A percentile compares a stretch with the other conserved stretches of the same genome.
Evolutionary conservation across 345 rosid species (phyloP).

Genomic region (Citropsis articulata): DNA sequence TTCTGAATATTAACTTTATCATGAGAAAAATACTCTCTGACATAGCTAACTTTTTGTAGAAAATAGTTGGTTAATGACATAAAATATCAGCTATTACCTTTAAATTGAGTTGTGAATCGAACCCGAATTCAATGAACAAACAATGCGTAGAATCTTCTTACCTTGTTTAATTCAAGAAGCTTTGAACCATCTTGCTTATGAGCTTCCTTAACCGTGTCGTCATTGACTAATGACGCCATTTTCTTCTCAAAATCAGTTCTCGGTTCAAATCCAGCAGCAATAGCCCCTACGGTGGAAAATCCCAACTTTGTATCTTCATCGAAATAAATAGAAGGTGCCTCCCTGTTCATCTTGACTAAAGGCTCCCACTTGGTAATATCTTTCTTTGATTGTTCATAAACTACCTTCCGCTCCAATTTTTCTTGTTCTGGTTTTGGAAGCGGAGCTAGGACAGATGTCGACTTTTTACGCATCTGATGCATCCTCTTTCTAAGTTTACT

Average conservation of each 20-base stretch:
- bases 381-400: constrained; percentile 54
- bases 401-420: constrained; percentile 72
- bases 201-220: constrained; percentile 63
- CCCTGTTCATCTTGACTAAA: constrained; percentile 78
- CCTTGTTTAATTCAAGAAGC: constrained; percentile 90
- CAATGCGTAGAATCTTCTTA: constrained; percentile 15
- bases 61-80: not conserved
- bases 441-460: constrained; percentile 67
- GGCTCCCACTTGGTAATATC: constrained; percentile 75
- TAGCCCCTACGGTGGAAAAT: constrained; percentile 89
- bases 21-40: not conserved
- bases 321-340: constrained; percentile 74
- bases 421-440: constrained; percentile 67
- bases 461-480: constrained; percentile 45
- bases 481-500: constrained; percentile 52
- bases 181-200: constrained; percentile 77
- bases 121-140: not conserved
- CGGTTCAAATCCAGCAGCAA: constrained; percentile 89
- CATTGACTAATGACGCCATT: constrained; percentile 71
- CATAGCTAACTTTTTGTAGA: not conserved
- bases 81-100: not conserved
- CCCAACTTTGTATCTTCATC: constrained; percentile 65
- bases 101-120: not conserved
- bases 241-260: constrained; percentile 90
- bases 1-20: not conserved